Conservation (phyloP, 352 stramenopile genomes). For the Phytopythium sindhum region DNA sequence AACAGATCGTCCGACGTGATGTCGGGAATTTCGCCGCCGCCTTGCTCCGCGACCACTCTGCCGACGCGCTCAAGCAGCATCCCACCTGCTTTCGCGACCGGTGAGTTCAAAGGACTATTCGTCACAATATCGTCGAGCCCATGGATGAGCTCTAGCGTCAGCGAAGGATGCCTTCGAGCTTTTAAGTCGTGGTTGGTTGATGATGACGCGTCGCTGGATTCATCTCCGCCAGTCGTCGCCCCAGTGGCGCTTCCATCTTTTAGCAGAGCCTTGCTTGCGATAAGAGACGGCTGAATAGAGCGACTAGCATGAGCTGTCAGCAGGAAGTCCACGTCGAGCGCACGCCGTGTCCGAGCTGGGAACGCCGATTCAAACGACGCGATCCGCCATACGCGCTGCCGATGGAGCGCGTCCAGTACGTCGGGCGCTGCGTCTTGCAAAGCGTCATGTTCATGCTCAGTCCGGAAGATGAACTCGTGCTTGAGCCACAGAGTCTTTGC, state of each 20-base stretch:
- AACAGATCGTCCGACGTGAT: constrained; percentile 59
- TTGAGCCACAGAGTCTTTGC: constrained; percentile 53
- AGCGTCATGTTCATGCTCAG: constrained; percentile 50
- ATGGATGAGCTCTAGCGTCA: constrained; percentile 40
- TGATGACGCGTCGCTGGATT: not conserved
- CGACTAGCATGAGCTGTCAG: constrained; percentile 9
- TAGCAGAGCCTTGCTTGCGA: not conserved
- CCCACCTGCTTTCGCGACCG: constrained; percentile 23
- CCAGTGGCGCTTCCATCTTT: not conserved
- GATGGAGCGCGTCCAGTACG: constrained; percentile 24
- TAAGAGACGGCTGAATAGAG: not conserved
- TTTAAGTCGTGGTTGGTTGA: not conserved
- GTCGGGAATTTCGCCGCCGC: constrained; percentile 73
- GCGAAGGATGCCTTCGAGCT: constrained; percentile 18
- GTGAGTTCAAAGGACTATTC: constrained; percentile 16
- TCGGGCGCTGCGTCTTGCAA: constrained; percentile 25
- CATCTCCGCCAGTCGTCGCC: not conserved
- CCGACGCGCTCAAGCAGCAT: constrained; percentile 66
- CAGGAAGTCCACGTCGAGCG: constrained; percentile 47
- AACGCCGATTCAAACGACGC: constrained; percentile 64
- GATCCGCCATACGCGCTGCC: constrained; percentile 41
- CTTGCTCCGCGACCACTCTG: constrained; percentile 64
- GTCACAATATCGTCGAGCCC: constrained; percentile 31
- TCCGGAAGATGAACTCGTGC: constrained; percentile 67
- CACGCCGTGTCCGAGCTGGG: constrained; percentile 53